Evolutionary conservation across 306 rosid species (phyloP).

Genomic region (Begonia peltatifolia): DNA sequence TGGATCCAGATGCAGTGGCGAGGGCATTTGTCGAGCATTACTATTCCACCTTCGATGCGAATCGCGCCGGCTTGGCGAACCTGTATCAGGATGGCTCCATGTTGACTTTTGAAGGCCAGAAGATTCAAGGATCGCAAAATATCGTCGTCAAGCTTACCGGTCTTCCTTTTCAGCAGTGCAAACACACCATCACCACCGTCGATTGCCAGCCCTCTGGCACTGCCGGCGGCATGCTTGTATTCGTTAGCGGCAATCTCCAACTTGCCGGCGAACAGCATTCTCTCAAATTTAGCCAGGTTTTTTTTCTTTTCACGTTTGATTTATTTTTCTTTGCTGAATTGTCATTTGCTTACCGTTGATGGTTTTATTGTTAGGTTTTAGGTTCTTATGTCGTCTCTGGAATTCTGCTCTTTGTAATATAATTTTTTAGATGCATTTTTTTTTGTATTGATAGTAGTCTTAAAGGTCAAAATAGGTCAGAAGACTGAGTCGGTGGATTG

Average conservation of each 20-base stretch:
- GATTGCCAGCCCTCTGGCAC: conserved; percentile 86
- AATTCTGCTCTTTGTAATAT: too few relatives aligned
- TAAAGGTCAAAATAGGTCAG: too few relatives aligned
- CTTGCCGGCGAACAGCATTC: conserved; percentile 89
- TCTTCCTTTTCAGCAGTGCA: conserved; percentile 91
- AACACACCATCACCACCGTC: conserved; percentile 67
- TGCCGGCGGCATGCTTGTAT: conserved; percentile 73
- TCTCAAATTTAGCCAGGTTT: conserved; percentile 94
- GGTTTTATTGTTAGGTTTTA: too few relatives aligned
- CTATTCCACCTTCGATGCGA: background rate
- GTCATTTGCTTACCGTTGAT: too few relatives aligned
- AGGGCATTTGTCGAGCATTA: conserved; percentile 64
- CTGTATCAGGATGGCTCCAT: background rate
- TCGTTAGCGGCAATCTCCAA: conserved; percentile 86
- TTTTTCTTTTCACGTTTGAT: background rate
- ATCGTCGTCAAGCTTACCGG: conserved; percentile 68
- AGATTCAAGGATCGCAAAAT: conserved; percentile 17
- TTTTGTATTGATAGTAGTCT: too few relatives aligned
- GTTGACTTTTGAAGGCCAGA: background rate
- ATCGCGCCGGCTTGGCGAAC: background rate
- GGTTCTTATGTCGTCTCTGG: too few relatives aligned
- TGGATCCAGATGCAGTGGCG: conserved; percentile 83
- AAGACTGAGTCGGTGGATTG: too few relatives aligned
- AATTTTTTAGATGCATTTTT: too few relatives aligned
- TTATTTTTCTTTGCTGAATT: too few relatives aligned